Conservation (phyloP, 805 yeast genomes). For the Lipomyces oligophaga region DNA sequence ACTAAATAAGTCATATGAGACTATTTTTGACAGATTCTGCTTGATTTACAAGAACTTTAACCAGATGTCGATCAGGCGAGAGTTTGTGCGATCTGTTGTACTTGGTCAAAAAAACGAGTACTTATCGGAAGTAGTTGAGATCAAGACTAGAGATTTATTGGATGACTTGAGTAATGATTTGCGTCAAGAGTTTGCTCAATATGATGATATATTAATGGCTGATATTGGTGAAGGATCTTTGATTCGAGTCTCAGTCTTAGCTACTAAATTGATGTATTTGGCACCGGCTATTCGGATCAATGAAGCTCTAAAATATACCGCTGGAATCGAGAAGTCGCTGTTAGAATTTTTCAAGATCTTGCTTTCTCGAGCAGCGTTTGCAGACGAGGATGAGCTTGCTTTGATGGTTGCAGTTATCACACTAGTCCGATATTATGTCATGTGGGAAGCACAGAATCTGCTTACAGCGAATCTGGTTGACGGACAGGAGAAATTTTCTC, state of each 20-base stretch:
- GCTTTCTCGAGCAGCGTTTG: conserved; percentile 5
- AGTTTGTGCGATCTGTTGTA: conserved; percentile 9
- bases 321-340: conserved; percentile 3
- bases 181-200: background rate
- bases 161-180: conserved; percentile 9
- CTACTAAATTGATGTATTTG: conserved; percentile 7
- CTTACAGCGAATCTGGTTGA: conserved; percentile 5
- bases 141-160: conserved; percentile 12
- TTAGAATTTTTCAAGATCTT: background rate
- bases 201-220: conserved; percentile 9
- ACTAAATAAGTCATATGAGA: conserved; percentile 28
- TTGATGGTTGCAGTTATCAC: conserved; percentile 3
- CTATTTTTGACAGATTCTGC: conserved; percentile 30
- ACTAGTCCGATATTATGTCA: conserved; percentile 9
- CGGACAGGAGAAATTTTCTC: background rate
- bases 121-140: conserved; percentile 13
- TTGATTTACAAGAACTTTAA: conserved; percentile 8
- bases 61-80: conserved; percentile 10
- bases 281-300: conserved; percentile 8
- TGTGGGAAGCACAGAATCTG: conserved; percentile 20
- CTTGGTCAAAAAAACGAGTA: conserved; percentile 15
- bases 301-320: conserved; percentile 5
- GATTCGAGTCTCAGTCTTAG: background rate
- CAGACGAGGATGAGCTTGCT: conserved; percentile 1
- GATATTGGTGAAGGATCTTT: conserved; percentile 1